Conservation (phyloP, 73 alveolate species). For the Paramecium sonneborni region DNA sequence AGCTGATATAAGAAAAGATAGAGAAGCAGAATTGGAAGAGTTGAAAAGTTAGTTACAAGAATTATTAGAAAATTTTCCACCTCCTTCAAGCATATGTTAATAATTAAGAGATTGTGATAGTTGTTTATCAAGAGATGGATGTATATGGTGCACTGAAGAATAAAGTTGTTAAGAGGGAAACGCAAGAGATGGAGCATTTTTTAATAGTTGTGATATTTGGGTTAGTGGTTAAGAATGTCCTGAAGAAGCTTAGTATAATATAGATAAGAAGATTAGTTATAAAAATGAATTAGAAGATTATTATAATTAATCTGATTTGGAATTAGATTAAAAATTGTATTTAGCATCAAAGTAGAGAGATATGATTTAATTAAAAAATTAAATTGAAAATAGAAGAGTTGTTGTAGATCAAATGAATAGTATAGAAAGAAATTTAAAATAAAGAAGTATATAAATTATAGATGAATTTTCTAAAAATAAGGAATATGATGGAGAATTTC, state of each 20-base stretch:
- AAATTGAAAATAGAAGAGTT: slow-evolving; percentile 30
- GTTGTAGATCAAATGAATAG: not conserved
- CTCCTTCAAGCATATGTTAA: slow-evolving; percentile 29
- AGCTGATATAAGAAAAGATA: not conserved
- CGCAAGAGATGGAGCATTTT: slow-evolving; percentile 24
- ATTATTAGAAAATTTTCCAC: slow-evolving; percentile 26
- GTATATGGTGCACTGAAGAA: slow-evolving; percentile 42
- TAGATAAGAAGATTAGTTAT: not conserved
- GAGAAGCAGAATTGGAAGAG: slow-evolving; percentile 14
- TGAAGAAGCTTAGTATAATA: not conserved
- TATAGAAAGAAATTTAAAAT: not conserved
- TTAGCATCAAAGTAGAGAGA: slow-evolving; percentile 47
- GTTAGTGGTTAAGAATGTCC: slow-evolving; percentile 5
- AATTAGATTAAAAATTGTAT: slow-evolving; percentile 34
- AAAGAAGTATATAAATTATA: slow-evolving; percentile 5
- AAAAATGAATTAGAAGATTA: not conserved
- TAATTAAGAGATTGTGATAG: slow-evolving; percentile 11
- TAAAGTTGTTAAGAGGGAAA: slow-evolving; percentile 17
- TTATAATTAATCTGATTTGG: slow-evolving; percentile 30
- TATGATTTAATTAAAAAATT: slow-evolving; percentile 40
- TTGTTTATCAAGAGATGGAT: slow-evolving; percentile 1
- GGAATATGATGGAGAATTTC: slow-evolving; percentile 41
- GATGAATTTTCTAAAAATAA: slow-evolving; percentile 9
- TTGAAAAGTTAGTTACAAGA: not conserved
- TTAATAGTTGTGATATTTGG: slow-evolving; percentile 24